Base-by-base conservation (phyloP, 495 filamentous ascomycete species). In the Massariosphaeria phaeospora region DNA sequence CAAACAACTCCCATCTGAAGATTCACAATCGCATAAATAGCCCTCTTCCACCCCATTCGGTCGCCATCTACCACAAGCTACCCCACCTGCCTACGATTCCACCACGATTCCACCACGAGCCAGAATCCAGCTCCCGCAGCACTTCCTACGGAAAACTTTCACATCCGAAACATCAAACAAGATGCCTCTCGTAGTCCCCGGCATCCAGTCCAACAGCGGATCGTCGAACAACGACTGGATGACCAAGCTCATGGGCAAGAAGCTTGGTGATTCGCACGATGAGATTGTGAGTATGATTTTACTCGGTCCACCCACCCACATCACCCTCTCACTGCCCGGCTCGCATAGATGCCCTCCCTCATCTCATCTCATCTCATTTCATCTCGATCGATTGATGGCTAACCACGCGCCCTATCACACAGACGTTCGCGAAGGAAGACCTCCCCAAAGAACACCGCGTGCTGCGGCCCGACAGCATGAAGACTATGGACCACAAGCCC, bases 161-260 rank as follows among this genome's bases (percentile, higher is more conserved):
- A n/a, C n/a, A n/a, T n/a, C n/a, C n/a, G n/a, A n/a, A n/a, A n/a
- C n/a, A n/a, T n/a, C n/a, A n/a, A n/a, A n/a, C 2, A 55, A 45
- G 23, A 91, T 91, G 87, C 87, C 87, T 75, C 86, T 91, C 71
- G 82, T 91, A 64, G 79, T 90, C 15, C 86, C 86, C 12, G 85
- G 81, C 65, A 72, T 89, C 72, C 78, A 75, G 65, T 77, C 74
- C 69, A 50, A 43, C 5, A 66, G 70, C 34, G 73, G 68, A 80
- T 80, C 55, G 71, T 77, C 24, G 77, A 68, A 72, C 33, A 79
- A 84, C 55, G 63, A 66, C 40, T 91, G 87, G 87, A 70, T 70
- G 35, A 80, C 75, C 68, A 88, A 88, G 76, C 73, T 91, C 13
- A 79, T 83, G 45, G 86, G 87, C 55, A 91, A 91, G 81, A 88